phyloP scores from a whole-genome alignment of 1,284 basidiomycete genomes.

The Leccinum fuscescens region DNA sequence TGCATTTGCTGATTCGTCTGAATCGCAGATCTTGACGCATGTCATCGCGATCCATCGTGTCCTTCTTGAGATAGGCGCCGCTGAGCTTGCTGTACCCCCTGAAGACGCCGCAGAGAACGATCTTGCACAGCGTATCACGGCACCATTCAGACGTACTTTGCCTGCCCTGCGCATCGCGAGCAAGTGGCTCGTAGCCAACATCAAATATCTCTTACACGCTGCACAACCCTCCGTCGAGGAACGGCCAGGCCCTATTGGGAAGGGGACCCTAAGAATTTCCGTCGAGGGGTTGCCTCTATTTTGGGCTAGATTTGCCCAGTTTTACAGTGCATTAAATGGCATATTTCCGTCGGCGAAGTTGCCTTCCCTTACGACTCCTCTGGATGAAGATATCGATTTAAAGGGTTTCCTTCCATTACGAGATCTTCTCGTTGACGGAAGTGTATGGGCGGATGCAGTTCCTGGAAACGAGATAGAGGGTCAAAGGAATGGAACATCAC shows the following conservation, averaged over 20 bases:
- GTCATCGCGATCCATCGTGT: slow-evolving; percentile 69
- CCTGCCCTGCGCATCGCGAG: slow-evolving; percentile 85
- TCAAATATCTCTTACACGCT: slow-evolving; percentile 64
- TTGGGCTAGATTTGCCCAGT: slow-evolving; percentile 74
- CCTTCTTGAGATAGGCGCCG: slow-evolving; percentile 67
- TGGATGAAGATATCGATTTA: slow-evolving; percentile 93
- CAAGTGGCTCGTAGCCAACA: slow-evolving; percentile 86
- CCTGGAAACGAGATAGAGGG: slow-evolving; percentile 19
- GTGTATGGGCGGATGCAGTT: slow-evolving; percentile 1
- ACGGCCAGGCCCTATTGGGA: slow-evolving; percentile 9
- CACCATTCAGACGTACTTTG: slow-evolving; percentile 80
- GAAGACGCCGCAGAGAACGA: slow-evolving; percentile 57
- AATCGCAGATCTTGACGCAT: slow-evolving; percentile 70
- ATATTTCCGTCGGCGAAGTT: slow-evolving; percentile 73
- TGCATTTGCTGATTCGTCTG: slow-evolving; percentile 38
- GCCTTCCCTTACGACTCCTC: slow-evolving; percentile 59
- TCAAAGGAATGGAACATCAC: slow-evolving; percentile 15
- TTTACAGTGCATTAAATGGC: slow-evolving; percentile 60
- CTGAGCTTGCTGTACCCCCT: slow-evolving; percentile 49
- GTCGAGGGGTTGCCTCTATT: slow-evolving; percentile 48
- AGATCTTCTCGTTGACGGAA: slow-evolving; percentile 42
- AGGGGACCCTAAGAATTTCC: slow-evolving; percentile 18
- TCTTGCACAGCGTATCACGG: slow-evolving; percentile 80
- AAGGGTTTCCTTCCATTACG: slow-evolving; percentile 84
- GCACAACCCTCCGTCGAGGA: slow-evolving; percentile 19